Conservation (phyloP, 352 stramenopile genomes). For the Phytophthora hybrid region DNA sequence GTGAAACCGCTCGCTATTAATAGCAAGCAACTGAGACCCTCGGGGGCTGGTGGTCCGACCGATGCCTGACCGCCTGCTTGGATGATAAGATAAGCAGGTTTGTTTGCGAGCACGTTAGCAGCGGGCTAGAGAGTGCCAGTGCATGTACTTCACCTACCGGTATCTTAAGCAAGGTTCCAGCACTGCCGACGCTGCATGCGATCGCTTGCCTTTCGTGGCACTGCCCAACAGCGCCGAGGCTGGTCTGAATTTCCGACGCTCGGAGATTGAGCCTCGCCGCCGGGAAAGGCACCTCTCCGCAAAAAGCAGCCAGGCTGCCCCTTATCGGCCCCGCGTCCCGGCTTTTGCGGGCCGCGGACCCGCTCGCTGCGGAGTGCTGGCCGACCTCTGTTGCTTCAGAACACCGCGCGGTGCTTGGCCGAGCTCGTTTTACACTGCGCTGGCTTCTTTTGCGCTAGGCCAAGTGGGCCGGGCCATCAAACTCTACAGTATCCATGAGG, state of each 20-base stretch:
- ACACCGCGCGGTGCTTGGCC: background rate
- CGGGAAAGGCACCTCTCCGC: conserved; percentile 5
- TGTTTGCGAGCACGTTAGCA: background rate
- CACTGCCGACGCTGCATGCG: background rate
- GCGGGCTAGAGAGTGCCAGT: background rate
- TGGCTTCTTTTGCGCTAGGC: background rate
- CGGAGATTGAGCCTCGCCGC: background rate
- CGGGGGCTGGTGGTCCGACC: conserved; percentile 5
- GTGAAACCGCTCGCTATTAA: conserved; percentile 19
- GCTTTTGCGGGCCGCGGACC: conserved; percentile 24
- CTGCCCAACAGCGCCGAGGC: background rate
- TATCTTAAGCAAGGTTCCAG: no score
- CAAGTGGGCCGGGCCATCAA: background rate
- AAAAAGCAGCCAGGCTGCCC: conserved; percentile 20
- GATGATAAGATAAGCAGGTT: background rate
- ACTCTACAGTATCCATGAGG: no score
- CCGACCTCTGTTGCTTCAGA: conserved; percentile 4
- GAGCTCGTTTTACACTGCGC: conserved; percentile 20
- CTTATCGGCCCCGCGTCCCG: conserved; percentile 22
- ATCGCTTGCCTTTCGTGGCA: background rate
- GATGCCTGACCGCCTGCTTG: conserved; percentile 5
- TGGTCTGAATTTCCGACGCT: conserved; percentile 30
- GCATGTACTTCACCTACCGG: background rate
- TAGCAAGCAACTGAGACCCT: conserved; percentile 19
- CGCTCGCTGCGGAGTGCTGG: conserved; percentile 27